phyloP scores from a whole-genome alignment of 495 filamentous ascomycete species.

The Xylaria flabelliformis region DNA sequence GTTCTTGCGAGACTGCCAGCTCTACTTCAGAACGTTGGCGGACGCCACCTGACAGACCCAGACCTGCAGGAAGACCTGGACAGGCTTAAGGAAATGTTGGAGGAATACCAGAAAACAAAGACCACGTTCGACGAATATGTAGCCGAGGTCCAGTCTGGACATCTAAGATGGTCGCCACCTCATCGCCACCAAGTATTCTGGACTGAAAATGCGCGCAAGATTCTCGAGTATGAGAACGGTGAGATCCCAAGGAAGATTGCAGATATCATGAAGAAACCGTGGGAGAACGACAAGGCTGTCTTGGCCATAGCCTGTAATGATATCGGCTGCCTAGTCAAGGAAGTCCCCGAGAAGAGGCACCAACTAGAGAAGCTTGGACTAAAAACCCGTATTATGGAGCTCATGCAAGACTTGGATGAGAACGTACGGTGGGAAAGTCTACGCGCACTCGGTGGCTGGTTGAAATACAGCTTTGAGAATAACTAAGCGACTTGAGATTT shows the following conservation, averaged over 20 bases:
- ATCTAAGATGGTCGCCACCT: conserved; percentile 93
- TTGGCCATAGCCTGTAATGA: conserved; percentile 97
- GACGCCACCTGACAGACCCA: conserved; percentile 84
- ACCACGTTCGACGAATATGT: conserved; percentile 98
- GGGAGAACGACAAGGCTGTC: conserved; percentile 94
- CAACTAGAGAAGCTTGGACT: conserved; percentile 89
- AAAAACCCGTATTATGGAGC: conserved; percentile 90
- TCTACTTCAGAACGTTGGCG: conserved; percentile 77
- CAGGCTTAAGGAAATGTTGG: conserved; percentile 75
- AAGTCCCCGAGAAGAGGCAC: conserved; percentile 81
- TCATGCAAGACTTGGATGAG: conserved; percentile 92
- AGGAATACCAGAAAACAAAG: conserved; percentile 94
- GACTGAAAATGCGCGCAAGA: conserved; percentile 92
- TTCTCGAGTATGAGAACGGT: conserved; percentile 83
- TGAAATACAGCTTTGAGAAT: conserved; percentile 84
- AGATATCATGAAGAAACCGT: conserved; percentile 83
- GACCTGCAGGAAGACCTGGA: conserved; percentile 89
- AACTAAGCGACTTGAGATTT: conserved; percentile 41
- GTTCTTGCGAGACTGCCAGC: conserved; percentile 82
- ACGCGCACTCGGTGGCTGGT: conserved; percentile 89
- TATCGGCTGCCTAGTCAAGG: conserved; percentile 84
- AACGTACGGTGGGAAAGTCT: conserved; percentile 94
- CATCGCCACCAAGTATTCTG: conserved; percentile 91
- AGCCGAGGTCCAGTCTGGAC: conserved; percentile 84
- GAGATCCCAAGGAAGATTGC: conserved; percentile 82